Conservation (phyloP, 106 monocot species). For the Allium sativum region DNA sequence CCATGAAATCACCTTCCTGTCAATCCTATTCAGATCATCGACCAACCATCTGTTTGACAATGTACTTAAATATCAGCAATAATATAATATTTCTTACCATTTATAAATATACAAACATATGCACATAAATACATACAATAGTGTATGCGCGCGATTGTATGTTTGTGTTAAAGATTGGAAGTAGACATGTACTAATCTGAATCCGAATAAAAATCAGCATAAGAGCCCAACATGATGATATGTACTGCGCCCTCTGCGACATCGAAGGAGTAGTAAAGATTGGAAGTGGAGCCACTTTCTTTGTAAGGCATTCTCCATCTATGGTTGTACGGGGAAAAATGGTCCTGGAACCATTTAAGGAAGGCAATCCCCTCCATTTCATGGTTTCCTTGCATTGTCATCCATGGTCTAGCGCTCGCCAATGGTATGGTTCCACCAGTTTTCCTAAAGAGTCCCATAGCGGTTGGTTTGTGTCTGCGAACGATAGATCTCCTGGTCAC, state of each 20-base stretch:
- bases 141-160: no score
- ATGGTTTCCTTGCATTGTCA: constrained; percentile 59
- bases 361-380: constrained; percentile 43
- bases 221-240: constrained; percentile 51
- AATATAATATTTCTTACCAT: no score
- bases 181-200: constrained; percentile 40
- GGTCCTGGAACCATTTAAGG: neutral
- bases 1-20: constrained; percentile 46
- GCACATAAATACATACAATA: no score
- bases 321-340: constrained; percentile 43
- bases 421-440: constrained; percentile 35
- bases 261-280: constrained; percentile 61
- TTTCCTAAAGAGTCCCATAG: constrained; percentile 51
- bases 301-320: constrained; percentile 55
- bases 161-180: no score
- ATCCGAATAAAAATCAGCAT: constrained; percentile 27
- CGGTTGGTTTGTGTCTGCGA: constrained; percentile 32
- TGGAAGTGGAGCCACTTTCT: constrained; percentile 30
- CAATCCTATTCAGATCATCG: constrained; percentile 22
- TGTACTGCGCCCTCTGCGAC: constrained; percentile 34
- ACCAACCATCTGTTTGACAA: constrained; percentile 36
- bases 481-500: constrained; percentile 43
- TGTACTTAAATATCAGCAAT: no score
- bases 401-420: constrained; percentile 43
- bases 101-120: no score